Evolutionary conservation across 2,329 filamentous ascomycete species (phyloP), one percentile per base, ranked within the genome.

Genomic region (Ascocoryne sarcoides): DNA sequence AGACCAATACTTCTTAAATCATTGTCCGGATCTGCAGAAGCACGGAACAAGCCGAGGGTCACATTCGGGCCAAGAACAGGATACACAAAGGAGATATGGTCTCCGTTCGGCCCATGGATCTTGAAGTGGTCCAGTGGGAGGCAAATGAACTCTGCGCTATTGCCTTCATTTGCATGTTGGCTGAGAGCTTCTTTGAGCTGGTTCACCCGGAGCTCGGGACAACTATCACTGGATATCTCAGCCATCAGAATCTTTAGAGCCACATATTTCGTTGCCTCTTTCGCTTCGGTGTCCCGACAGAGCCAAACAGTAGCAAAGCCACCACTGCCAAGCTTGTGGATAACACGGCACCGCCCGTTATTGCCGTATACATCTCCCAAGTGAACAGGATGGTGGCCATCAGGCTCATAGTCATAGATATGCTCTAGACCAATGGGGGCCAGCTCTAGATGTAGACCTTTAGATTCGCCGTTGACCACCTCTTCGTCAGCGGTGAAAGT

Each of bases 231-330:
- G n/a, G n/a, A n/a, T n/a, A n/a, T n/a, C n/a, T 43, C 42, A n/a
- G 42, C 45, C 39, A 41, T 45, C 9, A 38, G 15, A 36, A 47
- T 41, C 32, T 45, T 45, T 10, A 47, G 10, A 39, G 45, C 45
- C 10, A 43, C 31, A 35, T 43, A 45, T 29, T 44, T 39, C n/a
- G n/a, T n/a, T 20, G 26, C 10, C 23, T 16, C 31, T 32, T 37
- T 36, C n/a, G n/a, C n/a, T n/a, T n/a, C n/a, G 16, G 29, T 42
- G 31, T 67, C 64, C 4, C 40, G 51, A 18, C 62, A 58, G 33
- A 65, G 57, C 61, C 61, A 67, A 34, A 65, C 57, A 4, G 57
- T 66, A 4, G 61, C 63, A 50, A 61, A 65, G n/a, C 57, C 58
- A 4, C 63, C 62, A 48, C 51, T 57, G 2, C 62, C 62, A 10